Evolutionary conservation across 2,329 filamentous ascomycete genomes (phyloP).

Genomic region (Cercospora berteroae): DNA sequence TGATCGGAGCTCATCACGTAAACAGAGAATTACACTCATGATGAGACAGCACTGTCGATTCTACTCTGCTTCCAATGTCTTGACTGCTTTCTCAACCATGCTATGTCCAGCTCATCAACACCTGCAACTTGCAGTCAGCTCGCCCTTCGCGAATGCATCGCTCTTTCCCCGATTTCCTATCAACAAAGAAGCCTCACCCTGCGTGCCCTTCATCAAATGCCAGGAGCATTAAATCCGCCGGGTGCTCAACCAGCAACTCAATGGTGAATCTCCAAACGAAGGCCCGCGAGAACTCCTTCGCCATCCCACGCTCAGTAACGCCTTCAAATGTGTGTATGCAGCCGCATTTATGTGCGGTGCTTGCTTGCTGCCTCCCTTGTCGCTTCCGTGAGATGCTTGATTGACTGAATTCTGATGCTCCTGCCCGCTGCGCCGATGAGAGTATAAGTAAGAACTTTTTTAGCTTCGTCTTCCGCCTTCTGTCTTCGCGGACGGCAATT

Average conservation of each 20-base stretch:
- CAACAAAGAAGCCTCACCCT: not conserved
- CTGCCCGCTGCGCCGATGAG: not conserved
- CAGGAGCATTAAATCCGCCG: not conserved
- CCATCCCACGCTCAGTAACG: not conserved
- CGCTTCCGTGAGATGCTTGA: not conserved
- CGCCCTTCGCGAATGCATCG: not conserved
- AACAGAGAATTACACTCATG: not conserved
- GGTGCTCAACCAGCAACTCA: not conserved
- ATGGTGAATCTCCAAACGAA: not conserved
- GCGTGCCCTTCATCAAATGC: not conserved
- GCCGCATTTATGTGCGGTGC: not conserved
- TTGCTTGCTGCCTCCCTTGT: not conserved
- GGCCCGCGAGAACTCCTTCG: not conserved
- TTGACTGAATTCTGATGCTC: not conserved
- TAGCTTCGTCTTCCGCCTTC: not conserved
- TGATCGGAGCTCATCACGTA: not conserved
- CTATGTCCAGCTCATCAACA: not conserved
- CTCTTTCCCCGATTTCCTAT: not conserved
- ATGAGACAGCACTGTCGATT: not conserved
- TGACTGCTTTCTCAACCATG: not conserved
- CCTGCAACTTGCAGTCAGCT: not conserved
- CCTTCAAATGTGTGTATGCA: not conserved
- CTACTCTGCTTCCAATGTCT: not conserved
- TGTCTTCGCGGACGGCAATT: not conserved
- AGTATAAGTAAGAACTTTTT: not conserved